phyloP scores from a whole-genome alignment of 306 rosid genomes.

The Prunus armeniaca region DNA sequence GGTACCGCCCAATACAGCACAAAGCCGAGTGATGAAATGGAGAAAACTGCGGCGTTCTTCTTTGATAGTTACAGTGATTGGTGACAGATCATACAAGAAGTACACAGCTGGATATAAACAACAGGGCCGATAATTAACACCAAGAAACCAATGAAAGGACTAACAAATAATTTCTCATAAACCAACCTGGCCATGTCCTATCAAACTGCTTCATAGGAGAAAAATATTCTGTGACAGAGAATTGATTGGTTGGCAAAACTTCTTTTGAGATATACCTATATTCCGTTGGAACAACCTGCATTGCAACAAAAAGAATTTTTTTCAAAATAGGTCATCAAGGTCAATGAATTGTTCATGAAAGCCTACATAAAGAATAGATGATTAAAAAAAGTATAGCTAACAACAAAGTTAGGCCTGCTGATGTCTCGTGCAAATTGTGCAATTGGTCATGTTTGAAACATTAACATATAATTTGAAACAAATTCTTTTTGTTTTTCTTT shows the following conservation, averaged over 20 bases:
- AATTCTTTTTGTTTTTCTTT: background rate
- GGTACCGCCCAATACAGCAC: constrained; percentile 96
- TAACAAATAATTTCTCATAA: constrained; percentile 1
- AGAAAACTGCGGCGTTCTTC: constrained; percentile 98
- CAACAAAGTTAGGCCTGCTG: background rate
- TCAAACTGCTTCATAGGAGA: constrained; percentile 76
- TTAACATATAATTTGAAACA: background rate
- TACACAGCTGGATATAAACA: constrained; percentile 73
- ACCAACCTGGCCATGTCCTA: constrained; percentile 92
- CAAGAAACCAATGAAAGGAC: constrained; percentile 9
- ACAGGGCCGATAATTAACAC: constrained; percentile 20
- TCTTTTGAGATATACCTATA: constrained; percentile 81
- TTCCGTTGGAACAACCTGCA: constrained; percentile 97
- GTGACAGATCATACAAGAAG: constrained; percentile 97
- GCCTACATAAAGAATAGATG: background rate
- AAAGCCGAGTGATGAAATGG: constrained; percentile 92
- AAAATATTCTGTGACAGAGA: constrained; percentile 93
- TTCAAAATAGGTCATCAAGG: background rate
- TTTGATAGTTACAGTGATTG: constrained; percentile 91
- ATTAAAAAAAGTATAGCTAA: background rate
- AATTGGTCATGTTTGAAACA: constrained; percentile 2
- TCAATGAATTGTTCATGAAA: background rate
- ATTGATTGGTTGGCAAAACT: constrained; percentile 92
- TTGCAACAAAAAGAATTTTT: constrained; percentile 5
- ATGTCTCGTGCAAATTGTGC: background rate